These are phyloP conservation scores for Zalaria sp. DNA, from an alignment of 2,329 filamentous ascomycete genomes.

Conservation along the genomic window DNA sequence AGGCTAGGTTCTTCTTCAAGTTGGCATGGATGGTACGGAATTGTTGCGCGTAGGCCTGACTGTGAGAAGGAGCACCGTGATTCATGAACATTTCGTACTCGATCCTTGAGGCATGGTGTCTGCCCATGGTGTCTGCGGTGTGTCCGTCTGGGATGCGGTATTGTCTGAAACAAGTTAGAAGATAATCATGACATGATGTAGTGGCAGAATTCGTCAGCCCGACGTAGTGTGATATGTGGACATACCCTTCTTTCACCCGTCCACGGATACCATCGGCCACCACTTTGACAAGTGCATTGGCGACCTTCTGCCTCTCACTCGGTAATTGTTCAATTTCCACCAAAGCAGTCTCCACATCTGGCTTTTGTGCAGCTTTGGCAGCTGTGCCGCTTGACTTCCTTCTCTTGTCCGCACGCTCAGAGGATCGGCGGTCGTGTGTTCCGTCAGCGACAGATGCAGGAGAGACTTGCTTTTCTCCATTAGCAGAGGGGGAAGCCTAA, in stretches of 20 bases:
- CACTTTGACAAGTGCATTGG: slow-evolving; percentile 55
- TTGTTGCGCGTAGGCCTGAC: slow-evolving; percentile 42
- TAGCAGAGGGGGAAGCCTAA: no score
- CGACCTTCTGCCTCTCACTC: slow-evolving; percentile 53
- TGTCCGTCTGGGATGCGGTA: slow-evolving; percentile 50
- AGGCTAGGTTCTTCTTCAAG: slow-evolving; percentile 71
- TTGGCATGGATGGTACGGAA: slow-evolving; percentile 71
- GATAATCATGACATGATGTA: no score
- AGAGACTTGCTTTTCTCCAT: background rate
- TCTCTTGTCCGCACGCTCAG: slow-evolving; percentile 1
- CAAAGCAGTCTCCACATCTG: slow-evolving; percentile 17
- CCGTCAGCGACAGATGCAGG: background rate
- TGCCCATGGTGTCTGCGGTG: slow-evolving; percentile 49
- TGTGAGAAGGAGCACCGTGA: slow-evolving; percentile 37
- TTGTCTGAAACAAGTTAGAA: slow-evolving; percentile 10
- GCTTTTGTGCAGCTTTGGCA: slow-evolving; percentile 8
- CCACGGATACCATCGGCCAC: slow-evolving; percentile 52
- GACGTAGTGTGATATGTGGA: background rate
- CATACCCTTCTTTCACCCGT: slow-evolving; percentile 47
- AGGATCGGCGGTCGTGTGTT: no score
- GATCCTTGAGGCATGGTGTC: slow-evolving; percentile 61
- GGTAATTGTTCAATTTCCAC: slow-evolving; percentile 37
- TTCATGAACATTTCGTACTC: slow-evolving; percentile 53
- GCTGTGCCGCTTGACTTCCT: slow-evolving; percentile 4
- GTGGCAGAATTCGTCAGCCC: no score